Conservation (phyloP, 2,329 filamentous ascomycete species). For the Alternaria gansuensis region DNA sequence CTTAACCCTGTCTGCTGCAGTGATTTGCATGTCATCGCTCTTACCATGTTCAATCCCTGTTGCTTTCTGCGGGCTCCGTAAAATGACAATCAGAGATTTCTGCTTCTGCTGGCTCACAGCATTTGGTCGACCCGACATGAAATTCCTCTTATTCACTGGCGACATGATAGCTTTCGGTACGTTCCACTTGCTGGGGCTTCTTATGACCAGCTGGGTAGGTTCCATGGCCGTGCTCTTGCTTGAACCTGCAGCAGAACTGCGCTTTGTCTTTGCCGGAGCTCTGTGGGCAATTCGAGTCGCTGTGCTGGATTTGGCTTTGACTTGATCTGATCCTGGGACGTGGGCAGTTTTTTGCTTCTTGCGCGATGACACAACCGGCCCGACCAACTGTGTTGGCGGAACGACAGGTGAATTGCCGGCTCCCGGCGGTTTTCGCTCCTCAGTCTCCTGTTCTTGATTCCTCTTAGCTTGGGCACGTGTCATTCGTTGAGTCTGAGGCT, state of each 20-base stretch:
- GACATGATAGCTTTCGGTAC: background rate
- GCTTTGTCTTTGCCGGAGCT: background rate
- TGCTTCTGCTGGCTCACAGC: background rate
- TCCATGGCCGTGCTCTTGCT: background rate
- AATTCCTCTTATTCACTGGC: background rate
- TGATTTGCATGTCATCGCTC: background rate
- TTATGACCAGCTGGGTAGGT: conserved; percentile 1
- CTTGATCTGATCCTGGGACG: background rate
- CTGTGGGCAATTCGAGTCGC: background rate
- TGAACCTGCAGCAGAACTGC: background rate
- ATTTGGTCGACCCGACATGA: background rate
- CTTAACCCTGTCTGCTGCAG: conserved; percentile 13
- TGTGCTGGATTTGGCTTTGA: background rate
- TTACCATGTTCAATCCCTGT: background rate
- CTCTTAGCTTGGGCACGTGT: conserved; percentile 25
- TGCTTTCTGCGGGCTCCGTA: background rate
- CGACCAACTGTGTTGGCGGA: conserved; percentile 39
- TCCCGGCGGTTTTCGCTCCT: background rate
- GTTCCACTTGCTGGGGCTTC: background rate
- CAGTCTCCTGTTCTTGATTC: conserved; percentile 8
- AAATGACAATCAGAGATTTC: conserved; percentile 10
- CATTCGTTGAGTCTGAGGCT: conserved; percentile 7
- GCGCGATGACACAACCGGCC: background rate
- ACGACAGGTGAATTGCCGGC: background rate
- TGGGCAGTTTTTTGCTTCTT: conserved; percentile 13